Percentiles rank a stretch among this genome's conserved stretches.
Conservation (phyloP, 306 rosid species). For the Senna siamea region DNA sequence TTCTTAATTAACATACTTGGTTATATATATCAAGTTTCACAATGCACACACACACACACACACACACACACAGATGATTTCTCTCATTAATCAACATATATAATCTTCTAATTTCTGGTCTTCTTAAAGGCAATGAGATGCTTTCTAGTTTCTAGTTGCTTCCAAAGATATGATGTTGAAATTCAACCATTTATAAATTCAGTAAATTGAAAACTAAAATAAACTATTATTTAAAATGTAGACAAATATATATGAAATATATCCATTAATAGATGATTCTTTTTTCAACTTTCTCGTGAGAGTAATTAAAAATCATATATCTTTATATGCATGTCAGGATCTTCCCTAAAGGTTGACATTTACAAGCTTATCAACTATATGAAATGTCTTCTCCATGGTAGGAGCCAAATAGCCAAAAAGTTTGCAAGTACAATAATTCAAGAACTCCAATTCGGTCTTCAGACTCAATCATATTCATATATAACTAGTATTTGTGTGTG, state of each 20-base stretch:
- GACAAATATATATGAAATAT: too few relatives aligned
- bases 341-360: neutral
- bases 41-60: too few relatives aligned
- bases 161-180: neutral
- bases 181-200: neutral
- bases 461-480: conserved; percentile 5
- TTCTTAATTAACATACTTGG: too few relatives aligned
- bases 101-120: too few relatives aligned
- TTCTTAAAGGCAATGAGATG: neutral
- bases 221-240: neutral
- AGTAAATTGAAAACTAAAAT: too few relatives aligned
- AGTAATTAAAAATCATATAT: too few relatives aligned
- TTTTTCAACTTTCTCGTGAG: neutral
- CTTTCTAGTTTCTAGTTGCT: neutral
- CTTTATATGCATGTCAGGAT: neutral
- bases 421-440: neutral
- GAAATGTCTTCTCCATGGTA: neutral
- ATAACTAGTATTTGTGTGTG: too few relatives aligned
- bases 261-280: neutral
- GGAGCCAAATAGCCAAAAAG: neutral
- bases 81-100: too few relatives aligned
- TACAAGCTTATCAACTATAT: neutral
- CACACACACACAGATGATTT: too few relatives aligned
- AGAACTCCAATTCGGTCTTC: neutral
- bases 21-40: too few relatives aligned